A percentile compares a stretch with the other conserved stretches of the same genome.
These are phyloP conservation scores for Scheffersomyces stambukii DNA, from an alignment of 1,139 yeast species.

Conservation along the genomic window DNA sequence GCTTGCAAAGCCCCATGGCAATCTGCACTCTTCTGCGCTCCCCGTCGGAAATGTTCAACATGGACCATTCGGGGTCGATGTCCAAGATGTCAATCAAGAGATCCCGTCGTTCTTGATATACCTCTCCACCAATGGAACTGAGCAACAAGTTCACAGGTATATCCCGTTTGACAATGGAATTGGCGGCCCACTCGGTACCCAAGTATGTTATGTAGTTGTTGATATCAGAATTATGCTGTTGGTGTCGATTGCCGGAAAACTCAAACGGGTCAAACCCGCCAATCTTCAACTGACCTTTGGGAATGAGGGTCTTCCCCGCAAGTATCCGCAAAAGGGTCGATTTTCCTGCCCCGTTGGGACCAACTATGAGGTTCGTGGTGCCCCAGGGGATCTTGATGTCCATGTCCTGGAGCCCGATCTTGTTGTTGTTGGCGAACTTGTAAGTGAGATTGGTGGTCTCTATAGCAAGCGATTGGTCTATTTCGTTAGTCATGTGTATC, in stretches of 20 bases:
- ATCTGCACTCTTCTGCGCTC: constrained; percentile 91
- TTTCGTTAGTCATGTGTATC: too few species aligned
- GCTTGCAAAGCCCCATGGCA: constrained; percentile 87
- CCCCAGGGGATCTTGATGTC: constrained; percentile 61
- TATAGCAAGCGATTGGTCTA: constrained; percentile 52
- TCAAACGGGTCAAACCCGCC: constrained; percentile 88
- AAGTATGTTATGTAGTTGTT: constrained; percentile 61
- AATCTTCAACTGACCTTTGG: constrained; percentile 60
- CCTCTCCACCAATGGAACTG: constrained; percentile 79
- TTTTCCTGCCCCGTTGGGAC: constrained; percentile 98
- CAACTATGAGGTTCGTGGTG: constrained; percentile 73
- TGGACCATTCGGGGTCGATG: constrained; percentile 84
- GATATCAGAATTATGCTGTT: constrained; percentile 40
- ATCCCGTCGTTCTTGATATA: constrained; percentile 71
- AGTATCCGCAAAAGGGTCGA: constrained; percentile 78
- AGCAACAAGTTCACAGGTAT: constrained; percentile 79
- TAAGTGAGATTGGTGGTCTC: constrained; percentile 66
- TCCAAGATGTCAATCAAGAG: constrained; percentile 71
- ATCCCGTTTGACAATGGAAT: constrained; percentile 84
- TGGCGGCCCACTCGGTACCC: constrained; percentile 98
- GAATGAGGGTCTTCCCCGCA: constrained; percentile 88
- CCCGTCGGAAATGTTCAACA: constrained; percentile 91
- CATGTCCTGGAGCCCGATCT: constrained; percentile 67
- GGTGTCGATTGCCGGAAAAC: constrained; percentile 45
- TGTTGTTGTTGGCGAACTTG: constrained; percentile 55